These are phyloP conservation scores for Arachis monticola DNA, from an alignment of 331 rosid species.

Conservation along the genomic window DNA sequence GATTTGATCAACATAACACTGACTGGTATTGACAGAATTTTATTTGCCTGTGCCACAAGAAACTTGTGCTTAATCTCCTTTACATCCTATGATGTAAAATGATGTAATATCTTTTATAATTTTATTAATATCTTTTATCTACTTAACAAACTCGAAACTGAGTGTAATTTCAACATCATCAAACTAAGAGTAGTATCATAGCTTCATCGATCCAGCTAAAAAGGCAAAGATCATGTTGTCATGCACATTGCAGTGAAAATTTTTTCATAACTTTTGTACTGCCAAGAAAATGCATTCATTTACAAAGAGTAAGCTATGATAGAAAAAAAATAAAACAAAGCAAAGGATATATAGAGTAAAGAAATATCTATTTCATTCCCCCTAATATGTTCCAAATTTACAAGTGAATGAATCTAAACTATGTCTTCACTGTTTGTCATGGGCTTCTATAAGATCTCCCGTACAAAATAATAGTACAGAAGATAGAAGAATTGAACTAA, in stretches of 20 bases:
- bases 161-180: no score
- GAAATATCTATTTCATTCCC: not conserved
- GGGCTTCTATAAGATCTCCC: not conserved
- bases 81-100: not conserved
- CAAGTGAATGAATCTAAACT: not conserved
- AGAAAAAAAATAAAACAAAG: not conserved
- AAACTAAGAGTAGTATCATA: no score
- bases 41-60: not conserved
- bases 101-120: no score
- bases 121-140: no score
- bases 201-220: no score
- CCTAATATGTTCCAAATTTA: not conserved
- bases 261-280: not conserved
- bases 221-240: no score
- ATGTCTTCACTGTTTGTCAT: slow-evolving; percentile 8
- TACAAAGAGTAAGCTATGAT: not conserved
- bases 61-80: not conserved
- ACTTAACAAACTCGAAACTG: no score
- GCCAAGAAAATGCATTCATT: not conserved
- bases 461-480: no score
- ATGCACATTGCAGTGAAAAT: no score
- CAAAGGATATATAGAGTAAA: not conserved
- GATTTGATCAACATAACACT: not conserved
- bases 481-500: no score
- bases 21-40: slow-evolving; percentile 9